Percentiles rank a stretch among this genome's conserved stretches.
These are phyloP conservation scores for Urochloa ruziziensis DNA, from an alignment of 176 grass and related monocot species.

Conservation along the genomic window DNA sequence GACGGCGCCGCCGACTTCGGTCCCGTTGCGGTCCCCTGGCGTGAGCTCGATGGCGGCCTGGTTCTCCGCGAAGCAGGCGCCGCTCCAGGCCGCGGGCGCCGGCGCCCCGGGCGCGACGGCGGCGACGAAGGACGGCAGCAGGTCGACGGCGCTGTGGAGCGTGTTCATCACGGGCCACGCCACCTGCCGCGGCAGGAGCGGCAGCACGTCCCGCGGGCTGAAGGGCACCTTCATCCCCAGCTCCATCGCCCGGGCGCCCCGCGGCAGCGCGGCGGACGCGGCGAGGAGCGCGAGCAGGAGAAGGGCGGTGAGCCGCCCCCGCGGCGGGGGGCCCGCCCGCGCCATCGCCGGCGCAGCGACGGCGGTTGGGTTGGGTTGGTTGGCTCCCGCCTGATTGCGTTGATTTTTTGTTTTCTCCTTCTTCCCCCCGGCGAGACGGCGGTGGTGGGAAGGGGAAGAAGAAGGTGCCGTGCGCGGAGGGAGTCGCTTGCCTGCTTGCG, in stretches of 20 bases:
- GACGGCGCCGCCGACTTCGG: constrained; percentile 51
- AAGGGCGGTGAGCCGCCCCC: background rate
- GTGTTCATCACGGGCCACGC: constrained; percentile 89
- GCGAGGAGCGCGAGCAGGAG: constrained; percentile 7
- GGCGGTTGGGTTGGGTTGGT: background rate
- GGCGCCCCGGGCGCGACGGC: constrained; percentile 51
- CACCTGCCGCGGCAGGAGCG: constrained; percentile 79
- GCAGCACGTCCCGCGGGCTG: constrained; percentile 75
- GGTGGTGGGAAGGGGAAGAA: background rate
- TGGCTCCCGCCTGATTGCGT: background rate
- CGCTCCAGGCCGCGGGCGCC: constrained; percentile 49
- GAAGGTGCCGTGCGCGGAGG: constrained; percentile 30
- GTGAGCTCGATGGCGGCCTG: constrained; percentile 74
- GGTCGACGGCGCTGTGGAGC: constrained; percentile 86
- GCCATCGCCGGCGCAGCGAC: constrained; percentile 24
- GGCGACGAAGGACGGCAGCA: constrained; percentile 81
- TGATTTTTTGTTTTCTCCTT: background rate
- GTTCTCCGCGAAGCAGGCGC: constrained; percentile 80
- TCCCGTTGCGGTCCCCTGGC: constrained; percentile 52
- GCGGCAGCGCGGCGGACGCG: constrained; percentile 19
- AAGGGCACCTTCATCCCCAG: constrained; percentile 60
- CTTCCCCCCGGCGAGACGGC: background rate
- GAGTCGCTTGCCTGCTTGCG: constrained; percentile 22
- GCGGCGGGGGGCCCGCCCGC: background rate
- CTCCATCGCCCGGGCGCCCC: constrained; percentile 27